Percentiles rank a stretch among this genome's conserved stretches.
These are phyloP conservation scores for Sarocladium strictum DNA, from an alignment of 2,329 filamentous ascomycete genomes.

Conservation along the genomic window DNA sequence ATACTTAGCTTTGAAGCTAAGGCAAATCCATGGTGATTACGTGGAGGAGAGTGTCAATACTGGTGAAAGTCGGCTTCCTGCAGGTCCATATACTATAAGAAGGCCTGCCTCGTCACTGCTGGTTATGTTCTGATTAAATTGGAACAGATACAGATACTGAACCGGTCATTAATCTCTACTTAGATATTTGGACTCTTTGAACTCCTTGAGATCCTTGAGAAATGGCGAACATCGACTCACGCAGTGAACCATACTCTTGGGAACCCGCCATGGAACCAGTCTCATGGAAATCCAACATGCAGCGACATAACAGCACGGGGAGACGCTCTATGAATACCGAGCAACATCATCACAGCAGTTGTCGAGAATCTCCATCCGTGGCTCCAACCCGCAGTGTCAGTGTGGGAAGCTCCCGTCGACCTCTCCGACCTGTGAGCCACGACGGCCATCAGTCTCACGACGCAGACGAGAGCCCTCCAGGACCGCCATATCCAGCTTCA, in stretches of 20 bases:
- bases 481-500: neutral
- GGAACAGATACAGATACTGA: too few relatives aligned
- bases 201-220: too few relatives aligned
- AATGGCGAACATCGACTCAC: neutral
- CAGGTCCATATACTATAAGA: neutral
- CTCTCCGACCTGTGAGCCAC: neutral
- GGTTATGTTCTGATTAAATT: too few relatives aligned
- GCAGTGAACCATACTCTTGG: neutral
- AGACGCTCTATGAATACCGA: neutral
- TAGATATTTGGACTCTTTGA: too few relatives aligned
- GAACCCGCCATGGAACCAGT: neutral
- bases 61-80: neutral
- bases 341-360: neutral
- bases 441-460: neutral
- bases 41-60: neutral
- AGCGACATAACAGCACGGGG: neutral
- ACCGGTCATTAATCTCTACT: too few relatives aligned
- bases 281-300: neutral
- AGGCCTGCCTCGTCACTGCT: neutral
- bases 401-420: neutral
- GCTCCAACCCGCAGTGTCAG: neutral
- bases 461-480: neutral
- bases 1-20: neutral
- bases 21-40: neutral
- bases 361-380: neutral